Conservation (phyloP, 1,139 yeast genomes). For the Ashbya aceris region DNA sequence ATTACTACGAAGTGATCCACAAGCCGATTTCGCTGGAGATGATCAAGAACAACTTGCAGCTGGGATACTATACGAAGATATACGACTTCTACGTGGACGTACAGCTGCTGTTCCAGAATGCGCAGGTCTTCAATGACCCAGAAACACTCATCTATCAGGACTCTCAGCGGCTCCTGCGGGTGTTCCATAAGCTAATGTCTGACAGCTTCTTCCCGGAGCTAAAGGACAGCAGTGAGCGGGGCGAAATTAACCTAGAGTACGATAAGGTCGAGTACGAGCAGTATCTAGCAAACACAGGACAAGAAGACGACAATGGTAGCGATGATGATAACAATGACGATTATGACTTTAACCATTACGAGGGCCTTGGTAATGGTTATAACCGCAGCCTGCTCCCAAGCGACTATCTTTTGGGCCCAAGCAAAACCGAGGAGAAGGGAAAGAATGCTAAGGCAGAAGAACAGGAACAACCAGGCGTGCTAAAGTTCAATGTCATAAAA, state of each 20-base stretch:
- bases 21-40: constrained; percentile 49
- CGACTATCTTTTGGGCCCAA: constrained; percentile 26
- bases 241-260: constrained; percentile 25
- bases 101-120: constrained; percentile 45
- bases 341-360: constrained; percentile 25
- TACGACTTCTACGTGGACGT: constrained; percentile 42
- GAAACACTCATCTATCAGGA: constrained; percentile 49
- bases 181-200: constrained; percentile 20
- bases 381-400: constrained; percentile 23
- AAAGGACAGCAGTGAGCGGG: constrained; percentile 25
- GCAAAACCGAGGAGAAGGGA: constrained; percentile 6
- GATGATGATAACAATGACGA: constrained; percentile 13
- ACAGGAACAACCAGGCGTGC: constrained; percentile 16
- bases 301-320: constrained; percentile 15
- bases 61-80: constrained; percentile 39
- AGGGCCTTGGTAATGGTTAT: constrained; percentile 30
- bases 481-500: constrained; percentile 24
- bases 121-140: constrained; percentile 49
- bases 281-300: constrained; percentile 20
- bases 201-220: constrained; percentile 23
- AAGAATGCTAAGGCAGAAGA: constrained; percentile 8
- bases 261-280: constrained; percentile 24
- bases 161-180: constrained; percentile 36
- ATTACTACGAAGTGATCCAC: constrained; percentile 45
- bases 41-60: constrained; percentile 36